phyloP scores from a whole-genome alignment of 257 asterid species.

The Jacaranda mimosifolia region DNA sequence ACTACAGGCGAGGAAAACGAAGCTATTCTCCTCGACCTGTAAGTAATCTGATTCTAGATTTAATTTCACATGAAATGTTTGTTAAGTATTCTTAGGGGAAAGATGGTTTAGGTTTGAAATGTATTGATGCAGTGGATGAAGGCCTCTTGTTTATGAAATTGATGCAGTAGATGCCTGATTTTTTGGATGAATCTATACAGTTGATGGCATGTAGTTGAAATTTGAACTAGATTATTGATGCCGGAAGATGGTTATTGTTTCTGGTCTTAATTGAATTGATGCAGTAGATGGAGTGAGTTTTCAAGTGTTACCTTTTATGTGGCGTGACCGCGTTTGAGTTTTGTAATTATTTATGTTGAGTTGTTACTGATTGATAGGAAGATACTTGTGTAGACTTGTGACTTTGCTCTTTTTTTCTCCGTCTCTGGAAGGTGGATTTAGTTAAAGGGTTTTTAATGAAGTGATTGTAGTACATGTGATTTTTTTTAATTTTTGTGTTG shows the following conservation, averaged over 20 bases:
- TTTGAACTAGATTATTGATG: not conserved
- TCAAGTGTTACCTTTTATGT: not conserved
- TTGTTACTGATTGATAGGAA: slow-evolving; percentile 10
- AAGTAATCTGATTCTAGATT: slow-evolving; percentile 34
- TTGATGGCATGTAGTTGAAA: not conserved
- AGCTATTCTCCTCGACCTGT: slow-evolving; percentile 73
- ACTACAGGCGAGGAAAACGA: slow-evolving; percentile 88
- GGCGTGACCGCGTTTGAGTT: slow-evolving; percentile 1
- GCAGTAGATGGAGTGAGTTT: slow-evolving; percentile 13
- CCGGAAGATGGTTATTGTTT: not conserved
- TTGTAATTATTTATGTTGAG: not conserved
- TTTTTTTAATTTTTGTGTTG: not conserved
- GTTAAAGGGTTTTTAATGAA: not conserved
- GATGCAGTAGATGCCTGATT: not conserved
- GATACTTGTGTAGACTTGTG: not conserved
- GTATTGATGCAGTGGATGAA: not conserved
- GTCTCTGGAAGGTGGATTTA: not conserved
- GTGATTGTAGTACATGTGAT: not conserved
- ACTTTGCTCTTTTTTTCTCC: not conserved
- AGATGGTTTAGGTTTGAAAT: not conserved
- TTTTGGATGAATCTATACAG: not conserved
- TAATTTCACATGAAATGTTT: not conserved
- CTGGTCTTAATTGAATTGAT: not conserved
- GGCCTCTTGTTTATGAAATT: not conserved
- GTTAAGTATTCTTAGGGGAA: not conserved